Conservation (phyloP, 805 yeast species). For the Nakazawaea sp. region DNA sequence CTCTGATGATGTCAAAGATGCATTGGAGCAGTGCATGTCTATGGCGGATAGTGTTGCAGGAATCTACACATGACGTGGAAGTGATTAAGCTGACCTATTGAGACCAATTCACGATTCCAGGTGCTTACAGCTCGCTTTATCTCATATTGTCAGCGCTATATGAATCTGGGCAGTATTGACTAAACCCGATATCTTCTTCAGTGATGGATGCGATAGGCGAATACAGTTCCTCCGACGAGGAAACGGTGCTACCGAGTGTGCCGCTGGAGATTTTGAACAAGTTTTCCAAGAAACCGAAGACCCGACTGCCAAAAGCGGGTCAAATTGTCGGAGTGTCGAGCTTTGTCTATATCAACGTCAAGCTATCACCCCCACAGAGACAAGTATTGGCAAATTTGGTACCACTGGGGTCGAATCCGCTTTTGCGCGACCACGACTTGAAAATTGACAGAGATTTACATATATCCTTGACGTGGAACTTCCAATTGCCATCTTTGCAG, state of each 20-base stretch:
- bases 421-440: not conserved
- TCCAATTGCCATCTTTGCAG: not conserved
- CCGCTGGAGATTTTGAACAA: not conserved
- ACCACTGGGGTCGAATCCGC: not conserved
- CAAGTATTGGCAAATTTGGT: not conserved
- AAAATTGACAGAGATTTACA: conserved; percentile 1
- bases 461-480: conserved; percentile 6
- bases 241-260: not conserved
- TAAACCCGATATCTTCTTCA: too few species aligned
- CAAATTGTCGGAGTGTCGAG: not conserved
- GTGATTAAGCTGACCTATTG: too few species aligned
- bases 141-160: too few species aligned
- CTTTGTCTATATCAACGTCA: too few species aligned
- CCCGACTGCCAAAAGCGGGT: not conserved
- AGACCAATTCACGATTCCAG: too few species aligned
- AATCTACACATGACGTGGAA: too few species aligned
- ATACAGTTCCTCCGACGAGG: not conserved
- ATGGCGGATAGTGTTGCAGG: too few species aligned
- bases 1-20: too few species aligned
- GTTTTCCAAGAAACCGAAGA: not conserved
- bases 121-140: too few species aligned
- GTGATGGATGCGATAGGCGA: not conserved
- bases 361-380: not conserved
- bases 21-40: too few species aligned
- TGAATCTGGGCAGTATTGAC: too few species aligned